Evolutionary conservation across 2,329 filamentous ascomycete species (phyloP), one percentile per base, ranked within the genome.

Genomic region (Lecanosticta acicola): DNA sequence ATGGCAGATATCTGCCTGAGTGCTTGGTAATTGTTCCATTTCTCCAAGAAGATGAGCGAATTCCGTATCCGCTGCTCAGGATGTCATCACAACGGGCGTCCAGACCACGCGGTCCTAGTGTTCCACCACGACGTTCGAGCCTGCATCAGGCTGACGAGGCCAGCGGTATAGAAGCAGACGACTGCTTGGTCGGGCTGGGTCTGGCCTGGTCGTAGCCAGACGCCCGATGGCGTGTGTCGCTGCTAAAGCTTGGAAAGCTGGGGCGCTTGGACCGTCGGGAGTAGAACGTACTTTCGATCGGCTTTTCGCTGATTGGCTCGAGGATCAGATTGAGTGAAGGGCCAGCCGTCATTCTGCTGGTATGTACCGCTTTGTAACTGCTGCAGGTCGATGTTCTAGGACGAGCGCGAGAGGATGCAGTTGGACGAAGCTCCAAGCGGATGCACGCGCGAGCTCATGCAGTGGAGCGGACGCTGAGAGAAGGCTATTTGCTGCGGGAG

Each of bases 241-340:
- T 21, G 32, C 36, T 35, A 41, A 46, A 43, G 26, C 44, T 50
- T 35, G 36, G 35, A 44, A 35, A 50, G 48, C 43, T 50, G 42
- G n/a, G n/a, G 39, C 46, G 24, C 40, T 36, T 46, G 43, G 47
- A 32, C 29, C 14, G 14, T 11, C 14, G 14, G 20, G 42, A 45
- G 43, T 49, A 41, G 18, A 11, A n/a, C 19, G 32, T 42, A 39
- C 39, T 41, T 26, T 43, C 14, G 20, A 43, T 47, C 39, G 26
- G 9, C 20, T 34, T 24, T 14, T 35, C 9, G 20, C 18, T 16
- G 11, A 34, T 33, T 42, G 32, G 32, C 20, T 16, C 19, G 17
- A n/a, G 20, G 5, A 29, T 2, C 17, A 33, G 32, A 46, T 21
- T 20, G 36, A n/a, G 18, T n/a, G 26, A 17, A 17, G 24, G 33